Base-by-base conservation (phyloP, 495 filamentous ascomycete species). In the Aspergillus steynii region DNA sequence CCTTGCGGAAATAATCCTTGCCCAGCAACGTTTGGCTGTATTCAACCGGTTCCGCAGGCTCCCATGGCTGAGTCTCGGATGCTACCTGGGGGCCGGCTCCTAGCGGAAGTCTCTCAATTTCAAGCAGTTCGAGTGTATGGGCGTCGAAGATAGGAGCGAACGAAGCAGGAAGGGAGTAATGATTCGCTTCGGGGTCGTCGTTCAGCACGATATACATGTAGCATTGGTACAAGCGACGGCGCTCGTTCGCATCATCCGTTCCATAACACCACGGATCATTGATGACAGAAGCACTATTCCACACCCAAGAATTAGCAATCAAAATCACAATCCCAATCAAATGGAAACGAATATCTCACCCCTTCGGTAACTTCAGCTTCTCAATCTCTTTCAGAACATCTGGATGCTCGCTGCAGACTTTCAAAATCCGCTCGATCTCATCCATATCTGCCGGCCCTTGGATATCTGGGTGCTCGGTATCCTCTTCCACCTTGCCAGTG, bases 161-260 rank as follows among this genome's bases (percentile, higher is more conserved):
- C 12, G 84, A 77, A 10, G 90, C 73, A 0, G 89, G 89, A 55
- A 90, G 82, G 1, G 89, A 83, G 69, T 92, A 92, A 64, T 91
- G 85, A 63, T 90, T 90, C 31, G 58, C 52, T 27, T 64, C 34
- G 14, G 58, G 61, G 50, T 63, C 53, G 50, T 61, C 53, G 34
- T 50, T 63, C 15, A 61, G 29, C 4, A 52, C 57, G 25, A 64
- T 25, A 47, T 58, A 64, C 61, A 67, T 63, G 37, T 67, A 63
- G 42, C 56, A 63, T 37, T 66, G 61, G 29, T 53, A 63, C 2
- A 61, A 50, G 28, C 62, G 54, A 8, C 51, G 50, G 15, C 46
- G 61, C 29, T 64, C 53, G 34, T 55, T 37, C 4, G 34, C 47
- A 37, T 62, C 47, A 27, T 65, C 59, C 8, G 55, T 58, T 4